Base-by-base conservation (phyloP, 371 early-diverging fungal genomes). In the Apophysomyces sp. region DNA sequence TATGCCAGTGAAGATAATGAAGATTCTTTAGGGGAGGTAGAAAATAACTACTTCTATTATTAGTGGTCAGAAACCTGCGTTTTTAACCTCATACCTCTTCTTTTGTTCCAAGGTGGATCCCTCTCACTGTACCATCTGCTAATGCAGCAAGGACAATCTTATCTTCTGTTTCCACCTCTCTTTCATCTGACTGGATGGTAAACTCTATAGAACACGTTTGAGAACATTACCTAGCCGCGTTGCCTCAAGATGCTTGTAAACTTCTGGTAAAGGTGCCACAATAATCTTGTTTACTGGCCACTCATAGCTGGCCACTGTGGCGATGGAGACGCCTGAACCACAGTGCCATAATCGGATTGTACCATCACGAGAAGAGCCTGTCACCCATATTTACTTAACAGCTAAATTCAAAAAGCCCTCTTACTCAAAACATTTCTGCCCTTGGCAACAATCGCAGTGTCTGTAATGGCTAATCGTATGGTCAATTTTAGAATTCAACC, bases 341-440 rank as follows among this genome's bases (percentile, higher is more conserved):
- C 84, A 83, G 44, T 85, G 80, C 86, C 86, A 85, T 55, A 85
- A 67, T 34, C 76, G 75, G 16, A 83, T 69, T 3, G 80, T 77
- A 4, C 86, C 86, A 58, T 85, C 86, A 27, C 75, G 74, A 8
- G 86, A 83, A 3, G 84, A 85, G 9, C 84, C 86, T 83, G 26
- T 26, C 3, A 12, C n/a, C 28, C 1, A 36, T 7, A 13, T 41
- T 27, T 12, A 30, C 15, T 30, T 18, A 52, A 2, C 7, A 62
- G 30, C 21, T 28, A 53, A 28, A 41, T 30, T 1, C 3, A 31
- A 5, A 16, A 7, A 2, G 27, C 39, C 12, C 41, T 67, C 84
- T 64, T 75, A 84, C 87, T 81, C 7, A 87, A 37, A 13, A 87
- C 72, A 57, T 87, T 87, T 62, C 81, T 66, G 55, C 87, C 87